Conservation (phyloP, 2,329 filamentous ascomycete species). For the Curvularia sp. region DNA sequence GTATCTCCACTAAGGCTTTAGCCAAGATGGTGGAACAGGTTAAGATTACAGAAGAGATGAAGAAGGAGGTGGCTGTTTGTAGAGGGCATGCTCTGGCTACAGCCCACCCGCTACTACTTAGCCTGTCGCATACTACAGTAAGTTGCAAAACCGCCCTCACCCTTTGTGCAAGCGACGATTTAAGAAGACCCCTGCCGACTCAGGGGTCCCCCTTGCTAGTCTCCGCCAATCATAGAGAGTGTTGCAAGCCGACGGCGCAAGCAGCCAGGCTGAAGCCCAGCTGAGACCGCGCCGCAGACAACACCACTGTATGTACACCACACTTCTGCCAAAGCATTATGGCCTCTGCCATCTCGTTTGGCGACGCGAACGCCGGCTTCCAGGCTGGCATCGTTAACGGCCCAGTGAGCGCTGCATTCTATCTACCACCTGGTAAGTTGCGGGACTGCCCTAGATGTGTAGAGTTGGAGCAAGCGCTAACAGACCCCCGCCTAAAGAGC, state of each 20-base stretch:
- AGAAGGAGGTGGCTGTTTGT: background rate
- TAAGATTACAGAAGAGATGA: background rate
- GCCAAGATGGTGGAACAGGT: background rate
- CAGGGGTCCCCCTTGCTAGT: too few species aligned
- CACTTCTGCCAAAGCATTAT: too few species aligned
- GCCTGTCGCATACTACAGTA: too few species aligned
- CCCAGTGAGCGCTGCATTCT: conserved; percentile 15
- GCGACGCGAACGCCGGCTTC: conserved; percentile 20
- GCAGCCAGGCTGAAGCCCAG: too few species aligned
- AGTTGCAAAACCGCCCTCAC: too few species aligned
- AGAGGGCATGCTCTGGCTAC: background rate
- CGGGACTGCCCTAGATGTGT: conserved; percentile 9
- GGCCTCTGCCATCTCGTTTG: conserved; percentile 18
- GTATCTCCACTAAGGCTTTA: background rate
- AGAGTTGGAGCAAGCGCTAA: too few species aligned
- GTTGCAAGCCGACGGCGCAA: too few species aligned
- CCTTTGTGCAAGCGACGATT: too few species aligned
- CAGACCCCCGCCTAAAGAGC: conserved; percentile 4
- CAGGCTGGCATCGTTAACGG: conserved; percentile 19
- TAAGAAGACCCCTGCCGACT: too few species aligned
- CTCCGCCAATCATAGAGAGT: too few species aligned
- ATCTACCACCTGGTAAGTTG: conserved; percentile 20
- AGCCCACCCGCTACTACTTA: background rate
- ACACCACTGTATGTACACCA: too few species aligned
- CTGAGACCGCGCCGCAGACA: too few species aligned